Evolutionary conservation across 257 asterid species (phyloP), one percentile per base, ranked within the genome.

Genomic region (Solanum piurae): DNA sequence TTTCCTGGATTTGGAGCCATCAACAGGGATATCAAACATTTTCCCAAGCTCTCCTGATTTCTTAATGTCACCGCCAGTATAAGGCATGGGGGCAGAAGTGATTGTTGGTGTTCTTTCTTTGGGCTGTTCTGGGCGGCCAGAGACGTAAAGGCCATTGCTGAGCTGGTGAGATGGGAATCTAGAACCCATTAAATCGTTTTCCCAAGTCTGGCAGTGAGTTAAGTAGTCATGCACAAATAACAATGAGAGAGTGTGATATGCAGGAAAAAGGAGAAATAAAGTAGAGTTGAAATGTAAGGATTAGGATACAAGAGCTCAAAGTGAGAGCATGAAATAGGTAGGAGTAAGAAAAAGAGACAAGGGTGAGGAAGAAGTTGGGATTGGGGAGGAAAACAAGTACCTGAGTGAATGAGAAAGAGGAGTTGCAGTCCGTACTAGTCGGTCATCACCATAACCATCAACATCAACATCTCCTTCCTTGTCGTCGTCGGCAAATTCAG

Each of bases 141-240:
- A 95, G 52, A 96, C 98, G 37, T 90, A 94, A 82, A 96, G 98
- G 84, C 98, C 98, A 89, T 93, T 96, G 93, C 98, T 95, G 85
- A 96, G 98, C 93, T 95, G 97, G 92, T 96, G 99, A 64, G 99
- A 96, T 25, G 95, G 99, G 92, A 96, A 96, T 89, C 99, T 91
- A 86, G 98, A 94, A 88, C 98, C 99, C 99, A 96, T 96, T 76
- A 16, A 86, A 89, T 88, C 74, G 86, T 88, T 87, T 89, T 89
- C 44, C 69, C 71, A 31, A 82, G 86, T 49, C 86, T 82, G 85
- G 44, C 71, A 55, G 64, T 55, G 64, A 46, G 58, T 49, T 49
- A 5, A 49, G 64, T 46, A 46, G 55, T 46, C 55, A 46, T 46
- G 55, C 55, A 46, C 55, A 46, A 46, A 46, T 46, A 76, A 40